Base-by-base conservation (phyloP, 176 grass and related monocot genomes). In the Juncus effusus region DNA sequence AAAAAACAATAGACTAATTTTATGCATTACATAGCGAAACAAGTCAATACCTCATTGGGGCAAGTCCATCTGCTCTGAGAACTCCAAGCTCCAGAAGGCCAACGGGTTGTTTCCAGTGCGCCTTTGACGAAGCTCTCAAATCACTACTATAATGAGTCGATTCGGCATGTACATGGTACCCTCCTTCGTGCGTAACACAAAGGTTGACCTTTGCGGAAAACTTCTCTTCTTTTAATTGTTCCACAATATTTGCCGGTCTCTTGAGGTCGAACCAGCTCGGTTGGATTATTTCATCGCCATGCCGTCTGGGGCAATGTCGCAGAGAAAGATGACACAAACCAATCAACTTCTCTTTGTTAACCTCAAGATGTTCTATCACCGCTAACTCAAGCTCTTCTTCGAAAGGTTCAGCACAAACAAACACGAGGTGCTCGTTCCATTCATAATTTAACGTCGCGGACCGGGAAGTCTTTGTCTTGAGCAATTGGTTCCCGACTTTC, bases 81-180 rank as follows among this genome's bases (percentile, higher is more conserved):
- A 92, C 83, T 55, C 88, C 88, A 15, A 91, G 84, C 84, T 91
- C 84, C 0, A 91, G 44, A 59, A 91, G 80, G 41, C 84, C 88
- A 8, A 91, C 76, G 45, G 74, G 61, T 16, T 60, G 71, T 4
- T 70, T 84, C 74, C 81, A 87, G 16, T 83, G 67, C 57, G 85
- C 73, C 61, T 74, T 78, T 54, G 88, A 80, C 6, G 87, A 45
- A 47, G 92, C 87, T 51, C 81, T 77, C 41, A 96, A 70, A 83
- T 96, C 87, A 65, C 92, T 91, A 65, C 77, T 74, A 77, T 84
- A 83, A 56, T 91, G 91, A 37, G 86, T 85, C 4, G 87, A 91
- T 80, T 91, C 87, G 67, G 84, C 85, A 65, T 88, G 76, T 13
- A 96, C 87, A 54, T 96, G 92, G 82, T 96, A 96, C 14, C 87